Percentiles rank a stretch among this genome's conserved stretches.
Conservation (phyloP, 768 basidiomycete species). For the Kwoniella mangroviensis region DNA sequence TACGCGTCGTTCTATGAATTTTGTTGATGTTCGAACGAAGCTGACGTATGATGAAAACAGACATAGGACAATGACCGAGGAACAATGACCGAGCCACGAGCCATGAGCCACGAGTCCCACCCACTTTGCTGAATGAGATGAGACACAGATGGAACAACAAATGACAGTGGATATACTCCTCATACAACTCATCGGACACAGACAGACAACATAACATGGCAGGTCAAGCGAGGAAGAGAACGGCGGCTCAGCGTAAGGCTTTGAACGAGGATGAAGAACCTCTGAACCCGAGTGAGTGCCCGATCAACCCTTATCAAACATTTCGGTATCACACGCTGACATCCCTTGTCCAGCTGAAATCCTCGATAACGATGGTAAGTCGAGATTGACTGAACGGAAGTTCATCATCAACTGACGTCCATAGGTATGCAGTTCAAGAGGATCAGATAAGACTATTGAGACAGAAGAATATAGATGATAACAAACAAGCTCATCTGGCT, state of each 20-base stretch:
- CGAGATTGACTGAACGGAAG: not conserved
- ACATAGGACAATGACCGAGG: not conserved
- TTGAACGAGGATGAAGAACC: conserved; percentile 17
- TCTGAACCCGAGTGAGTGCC: conserved; percentile 1
- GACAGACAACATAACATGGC: conserved; percentile 12
- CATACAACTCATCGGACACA: no score
- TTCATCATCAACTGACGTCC: not conserved
- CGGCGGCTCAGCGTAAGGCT: conserved; percentile 26
- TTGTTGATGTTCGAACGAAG: not conserved
- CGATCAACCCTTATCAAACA: not conserved
- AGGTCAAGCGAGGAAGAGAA: conserved; percentile 26
- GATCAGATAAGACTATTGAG: conserved; percentile 34
- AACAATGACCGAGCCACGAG: not conserved
- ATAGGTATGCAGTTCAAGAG: conserved; percentile 35
- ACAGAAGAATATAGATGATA: conserved; percentile 29
- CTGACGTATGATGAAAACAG: not conserved
- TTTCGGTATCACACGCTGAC: conserved; percentile 4
- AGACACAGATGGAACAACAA: no score
- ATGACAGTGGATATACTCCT: no score
- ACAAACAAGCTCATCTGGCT: conserved; percentile 28
- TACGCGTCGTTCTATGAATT: not conserved
- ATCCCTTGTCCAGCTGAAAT: conserved; percentile 13
- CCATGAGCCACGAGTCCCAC: no score
- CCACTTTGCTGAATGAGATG: no score
- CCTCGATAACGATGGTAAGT: conserved; percentile 26